Conservation (phyloP, 116 monocot genomes). For the Phalaenopsis hybrid region DNA sequence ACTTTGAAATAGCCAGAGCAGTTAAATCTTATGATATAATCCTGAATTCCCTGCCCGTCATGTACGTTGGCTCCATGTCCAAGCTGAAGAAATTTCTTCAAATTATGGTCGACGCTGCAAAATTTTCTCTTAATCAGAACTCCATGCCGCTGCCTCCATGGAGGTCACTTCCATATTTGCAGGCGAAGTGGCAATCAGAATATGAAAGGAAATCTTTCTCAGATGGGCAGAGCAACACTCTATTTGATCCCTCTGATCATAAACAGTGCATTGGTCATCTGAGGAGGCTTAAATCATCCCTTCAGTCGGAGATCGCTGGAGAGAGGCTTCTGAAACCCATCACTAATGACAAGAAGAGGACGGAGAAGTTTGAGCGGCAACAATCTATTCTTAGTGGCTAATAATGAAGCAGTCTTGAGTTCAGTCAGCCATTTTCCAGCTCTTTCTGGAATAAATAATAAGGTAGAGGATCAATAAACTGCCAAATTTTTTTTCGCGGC, state of each 20-base stretch:
- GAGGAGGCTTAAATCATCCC: slow-evolving; percentile 50
- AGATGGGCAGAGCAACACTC: neutral
- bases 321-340: slow-evolving; percentile 51
- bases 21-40: slow-evolving; percentile 61
- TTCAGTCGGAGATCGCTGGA: slow-evolving; percentile 51
- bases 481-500: slow-evolving; percentile 3
- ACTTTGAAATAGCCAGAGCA: slow-evolving; percentile 93
- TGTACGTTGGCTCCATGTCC: slow-evolving; percentile 60
- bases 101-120: slow-evolving; percentile 87
- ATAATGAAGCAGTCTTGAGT: neutral
- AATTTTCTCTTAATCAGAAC: slow-evolving; percentile 74
- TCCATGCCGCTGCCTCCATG: slow-evolving; percentile 95
- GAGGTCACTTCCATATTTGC: slow-evolving; percentile 78
- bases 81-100: slow-evolving; percentile 62
- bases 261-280: slow-evolving; percentile 54
- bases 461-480: neutral
- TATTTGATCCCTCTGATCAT: slow-evolving; percentile 20
- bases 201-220: slow-evolving; percentile 32
- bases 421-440: no score
- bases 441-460: slow-evolving; percentile 3
- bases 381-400: neutral
- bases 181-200: slow-evolving; percentile 86
- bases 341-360: slow-evolving; percentile 41
- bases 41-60: slow-evolving; percentile 55
- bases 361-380: neutral